Base-by-base conservation (phyloP, 1,284 basidiomycete species). In the Leccinum subspadiceum region DNA sequence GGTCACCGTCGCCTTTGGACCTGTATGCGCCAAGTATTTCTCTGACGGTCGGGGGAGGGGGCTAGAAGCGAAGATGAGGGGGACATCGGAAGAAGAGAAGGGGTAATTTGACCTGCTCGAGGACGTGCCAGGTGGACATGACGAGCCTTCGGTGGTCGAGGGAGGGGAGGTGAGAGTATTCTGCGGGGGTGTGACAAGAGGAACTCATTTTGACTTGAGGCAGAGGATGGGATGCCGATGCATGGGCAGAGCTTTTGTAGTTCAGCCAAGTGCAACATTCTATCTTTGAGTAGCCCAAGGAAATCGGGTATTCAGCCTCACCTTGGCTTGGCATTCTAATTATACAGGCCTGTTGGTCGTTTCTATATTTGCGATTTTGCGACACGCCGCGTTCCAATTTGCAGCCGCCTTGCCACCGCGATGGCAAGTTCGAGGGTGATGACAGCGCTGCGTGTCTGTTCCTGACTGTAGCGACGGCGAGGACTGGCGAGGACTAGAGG, bases 11-110 rank as follows among this genome's bases (percentile, higher is more conserved):
- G 60, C 93, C 93, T 67, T 87, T 90, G 46, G 84, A 76, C 64
- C 84, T 83, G 78, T 94, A 96, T 13, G 93, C 93, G 50, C 84
- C 81, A 31, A 96, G 85, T 46, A 96, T 94, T 67, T 93, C 92
- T 54, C 89, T 84, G 54, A 96, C 79, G 62, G 79, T 87, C 0
- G 93, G 92, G 2, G 93, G 90, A 17, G 92, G 81, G 6, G 84
- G 70, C 87, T 91, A 63, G 3, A 31, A 48, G 33, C 3, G 54
- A 50, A 4, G 53, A 53, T 69, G 67, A 75, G 63, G 46, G 57
- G 39, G 33, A 33, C 17, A 13, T 20, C 9, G n/a, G 4, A n/a
- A 17, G 35, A 22, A 12, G 24, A 26, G 46, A 44, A 46, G 29
- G 24, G 17, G 24, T 50, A 60, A 22, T 59, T 24, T 24, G 68